Conservation (phyloP, 192 early-diverging fungal genomes). For the Backusella liffmaniae region DNA sequence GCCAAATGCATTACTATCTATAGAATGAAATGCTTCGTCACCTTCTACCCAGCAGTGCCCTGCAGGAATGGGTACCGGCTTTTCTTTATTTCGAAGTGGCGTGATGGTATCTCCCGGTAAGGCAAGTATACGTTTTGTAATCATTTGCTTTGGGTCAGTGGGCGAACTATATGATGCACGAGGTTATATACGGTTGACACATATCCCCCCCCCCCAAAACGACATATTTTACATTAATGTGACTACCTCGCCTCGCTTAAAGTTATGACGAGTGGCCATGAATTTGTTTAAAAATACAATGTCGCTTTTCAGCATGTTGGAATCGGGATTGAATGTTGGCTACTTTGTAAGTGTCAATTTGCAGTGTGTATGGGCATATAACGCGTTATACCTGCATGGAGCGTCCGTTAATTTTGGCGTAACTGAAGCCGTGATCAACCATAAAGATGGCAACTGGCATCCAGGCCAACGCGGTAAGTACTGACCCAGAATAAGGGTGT, state of each 20-base stretch:
- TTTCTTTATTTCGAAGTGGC: constrained; percentile 31
- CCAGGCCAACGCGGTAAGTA: constrained; percentile 41
- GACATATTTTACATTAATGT: constrained; percentile 40
- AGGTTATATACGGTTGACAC: too few species aligned
- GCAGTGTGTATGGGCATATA: neutral
- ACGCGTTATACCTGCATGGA: constrained; percentile 52
- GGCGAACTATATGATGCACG: constrained; percentile 44
- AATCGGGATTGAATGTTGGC: constrained; percentile 79
- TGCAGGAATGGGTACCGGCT: constrained; percentile 56
- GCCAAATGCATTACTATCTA: constrained; percentile 78
- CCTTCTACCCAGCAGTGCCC: constrained; percentile 88
- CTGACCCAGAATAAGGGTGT: constrained; percentile 21
- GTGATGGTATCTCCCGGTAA: constrained; percentile 74
- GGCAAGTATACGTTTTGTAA: constrained; percentile 81
- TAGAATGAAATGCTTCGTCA: constrained; percentile 79
- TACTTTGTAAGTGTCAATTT: constrained; percentile 5
- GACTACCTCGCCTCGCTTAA: constrained; percentile 67
- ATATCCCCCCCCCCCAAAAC: too few species aligned
- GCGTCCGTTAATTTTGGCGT: constrained; percentile 44
- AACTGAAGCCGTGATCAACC: constrained; percentile 51
- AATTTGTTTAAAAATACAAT: constrained; percentile 64
- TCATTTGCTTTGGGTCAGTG: constrained; percentile 59
- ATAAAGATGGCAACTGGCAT: constrained; percentile 48
- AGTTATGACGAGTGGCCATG: constrained; percentile 44
- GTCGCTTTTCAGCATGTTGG: constrained; percentile 59